Evolutionary conservation across 2,329 filamentous ascomycete genomes (phyloP).

Genomic region (Stagonosporopsis chrysanthemi): DNA sequence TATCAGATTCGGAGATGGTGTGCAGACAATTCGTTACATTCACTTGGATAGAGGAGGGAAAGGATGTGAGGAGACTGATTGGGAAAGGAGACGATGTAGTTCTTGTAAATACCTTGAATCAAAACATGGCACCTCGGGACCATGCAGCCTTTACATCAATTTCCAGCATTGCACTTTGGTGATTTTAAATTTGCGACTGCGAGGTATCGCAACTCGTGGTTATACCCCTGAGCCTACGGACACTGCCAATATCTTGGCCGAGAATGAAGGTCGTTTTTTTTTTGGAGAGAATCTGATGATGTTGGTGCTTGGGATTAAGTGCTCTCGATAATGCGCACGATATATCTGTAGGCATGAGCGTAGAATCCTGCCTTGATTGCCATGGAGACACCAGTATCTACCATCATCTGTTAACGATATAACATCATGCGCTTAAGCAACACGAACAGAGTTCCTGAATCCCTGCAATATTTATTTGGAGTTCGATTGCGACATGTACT

Average conservation of each 20-base stretch:
- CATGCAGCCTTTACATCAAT: not conserved
- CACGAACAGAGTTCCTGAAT: too few relatives aligned
- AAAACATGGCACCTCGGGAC: not conserved
- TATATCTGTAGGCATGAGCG: not conserved
- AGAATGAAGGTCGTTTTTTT: not conserved
- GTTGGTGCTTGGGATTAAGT: not conserved
- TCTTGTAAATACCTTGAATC: conserved; percentile 15
- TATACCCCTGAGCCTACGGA: not conserved
- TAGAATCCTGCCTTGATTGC: not conserved
- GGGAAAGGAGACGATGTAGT: not conserved
- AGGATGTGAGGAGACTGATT: not conserved
- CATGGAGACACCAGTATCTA: not conserved
- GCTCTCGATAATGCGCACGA: too few relatives aligned
- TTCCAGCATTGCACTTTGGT: not conserved
- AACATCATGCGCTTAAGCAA: not conserved
- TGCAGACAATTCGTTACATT: conserved; percentile 9
- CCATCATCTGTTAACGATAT: not conserved
- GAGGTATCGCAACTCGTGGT: not conserved
- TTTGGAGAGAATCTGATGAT: not conserved
- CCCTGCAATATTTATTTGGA: too few relatives aligned
- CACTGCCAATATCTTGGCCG: not conserved
- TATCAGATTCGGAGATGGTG: conserved; percentile 3
- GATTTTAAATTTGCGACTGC: not conserved
- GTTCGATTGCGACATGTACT: too few relatives aligned
- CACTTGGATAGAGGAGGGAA: not conserved